Conservation (phyloP, 176 grass and related monocot species). For the Pontederia crassipes region DNA sequence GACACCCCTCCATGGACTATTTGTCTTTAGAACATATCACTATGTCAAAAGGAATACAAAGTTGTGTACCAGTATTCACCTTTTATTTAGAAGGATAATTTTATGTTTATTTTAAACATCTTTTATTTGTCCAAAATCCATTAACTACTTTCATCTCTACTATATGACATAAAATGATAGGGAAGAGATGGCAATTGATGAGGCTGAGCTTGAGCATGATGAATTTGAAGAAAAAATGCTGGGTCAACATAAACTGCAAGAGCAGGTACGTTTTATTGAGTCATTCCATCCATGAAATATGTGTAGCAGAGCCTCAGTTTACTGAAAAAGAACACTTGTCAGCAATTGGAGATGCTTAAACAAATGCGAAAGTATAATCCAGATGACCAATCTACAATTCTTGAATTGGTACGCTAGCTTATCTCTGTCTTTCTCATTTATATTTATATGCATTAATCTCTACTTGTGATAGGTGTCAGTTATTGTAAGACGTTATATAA, state of each 20-base stretch:
- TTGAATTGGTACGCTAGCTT: constrained; percentile 34
- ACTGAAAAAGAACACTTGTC: constrained; percentile 5
- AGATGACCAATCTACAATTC: constrained; percentile 47
- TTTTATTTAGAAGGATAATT: neutral
- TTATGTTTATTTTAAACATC: neutral
- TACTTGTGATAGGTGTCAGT: neutral
- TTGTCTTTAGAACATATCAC: no score
- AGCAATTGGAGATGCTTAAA: constrained; percentile 73
- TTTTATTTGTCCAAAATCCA: neutral
- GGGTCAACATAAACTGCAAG: constrained; percentile 39
- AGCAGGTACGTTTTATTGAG: constrained; percentile 27
- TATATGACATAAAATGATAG: constrained; percentile 28
- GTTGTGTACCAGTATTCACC: no score
- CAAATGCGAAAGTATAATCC: constrained; percentile 42
- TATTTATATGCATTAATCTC: neutral
- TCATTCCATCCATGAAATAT: neutral
- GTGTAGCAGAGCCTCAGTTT: neutral
- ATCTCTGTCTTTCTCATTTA: constrained; percentile 1
- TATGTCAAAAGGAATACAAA: no score
- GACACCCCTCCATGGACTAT: no score
- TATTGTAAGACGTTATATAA: no score
- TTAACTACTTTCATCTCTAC: neutral
- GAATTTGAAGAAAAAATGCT: constrained; percentile 52
- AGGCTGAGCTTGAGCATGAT: constrained; percentile 53
- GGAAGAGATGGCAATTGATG: constrained; percentile 82